Evolutionary conservation across 1,284 basidiomycete genomes (phyloP), one percentile per base, ranked within the genome.

Genomic region (Leccinum variabile): DNA sequence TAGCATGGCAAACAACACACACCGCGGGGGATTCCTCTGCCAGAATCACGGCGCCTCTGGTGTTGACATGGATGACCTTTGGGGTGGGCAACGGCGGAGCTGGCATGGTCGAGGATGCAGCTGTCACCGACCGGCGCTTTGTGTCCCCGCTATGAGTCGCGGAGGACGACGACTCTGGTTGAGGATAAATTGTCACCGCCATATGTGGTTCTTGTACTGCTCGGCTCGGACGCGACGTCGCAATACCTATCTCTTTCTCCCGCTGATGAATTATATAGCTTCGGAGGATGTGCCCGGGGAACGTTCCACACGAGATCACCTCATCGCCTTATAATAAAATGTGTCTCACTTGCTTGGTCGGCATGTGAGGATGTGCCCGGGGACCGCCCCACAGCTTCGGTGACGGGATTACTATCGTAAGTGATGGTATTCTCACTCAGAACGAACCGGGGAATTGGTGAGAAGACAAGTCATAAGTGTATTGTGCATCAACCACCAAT

Each of bases 1-100:
- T 16, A n/a, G 37, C 9, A 18, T 57, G n/a, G 32, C 59, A 56
- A 53, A 54, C 49, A 66, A 54, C 35, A 65, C 88, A 75, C 69
- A 94, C 94, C 81, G 94, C 91, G n/a, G 92, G 92, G 3, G 94
- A 95, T 73, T 94, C 94, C 77, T 96, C 94, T 60, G 90, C 86
- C 49, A 97, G 82, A 64, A 97, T 96, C 65, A 95, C 84, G 16
- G 94, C 94, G 18, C 94, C 94, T 67, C 91, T 83, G 52, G 91
- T 94, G 70, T 94, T 91, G 73, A 94, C 92, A 72, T 91, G 90
- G 73, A 94, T 93, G 55, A 89, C 86, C 73, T 84, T 87, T 49
- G 90, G 84, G 30, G 83, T 82, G 54, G 92, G 91, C 64, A 93
- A 77, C 33, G 78, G 66, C 55, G 78, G 76, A 41, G 69, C 68